Percentiles rank a stretch among this genome's conserved stretches.
phyloP scores from a whole-genome alignment of 2,329 filamentous ascomycete species.

The Purpureocillium lavendulum region DNA sequence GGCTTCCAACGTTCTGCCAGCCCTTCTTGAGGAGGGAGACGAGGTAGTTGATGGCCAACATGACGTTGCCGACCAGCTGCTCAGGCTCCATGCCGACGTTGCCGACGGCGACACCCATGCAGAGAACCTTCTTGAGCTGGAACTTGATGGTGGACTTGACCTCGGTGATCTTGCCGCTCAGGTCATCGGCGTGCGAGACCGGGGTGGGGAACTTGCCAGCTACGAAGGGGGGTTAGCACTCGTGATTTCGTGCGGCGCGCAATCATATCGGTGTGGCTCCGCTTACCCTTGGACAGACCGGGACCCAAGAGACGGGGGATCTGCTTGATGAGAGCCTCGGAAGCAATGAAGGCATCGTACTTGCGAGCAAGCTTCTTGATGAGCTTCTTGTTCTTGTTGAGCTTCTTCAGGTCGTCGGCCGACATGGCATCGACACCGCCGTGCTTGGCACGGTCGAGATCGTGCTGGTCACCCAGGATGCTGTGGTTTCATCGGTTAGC shows the following conservation, averaged over 20 bases:
- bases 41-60: conserved; percentile 99
- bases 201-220: conserved; percentile 99
- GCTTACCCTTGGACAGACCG: conserved; percentile 91
- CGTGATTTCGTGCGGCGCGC: too few species aligned
- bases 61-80: conserved; percentile 96
- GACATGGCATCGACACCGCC: conserved; percentile 98
- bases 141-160: conserved; percentile 99
- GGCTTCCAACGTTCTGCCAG: conserved; percentile 99
- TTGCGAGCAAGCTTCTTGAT: conserved; percentile 99
- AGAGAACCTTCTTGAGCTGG: conserved; percentile 99
- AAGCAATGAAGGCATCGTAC: conserved; percentile 99
- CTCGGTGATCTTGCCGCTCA: conserved; percentile 91
- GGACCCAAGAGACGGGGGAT: conserved; percentile 99
- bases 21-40: conserved; percentile 99
- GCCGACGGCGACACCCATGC: conserved; percentile 98
- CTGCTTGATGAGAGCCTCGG: conserved; percentile 97
- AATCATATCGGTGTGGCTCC: conserved; percentile 21
- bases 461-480: conserved; percentile 73
- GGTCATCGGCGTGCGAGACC: conserved; percentile 93
- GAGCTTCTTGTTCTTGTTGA: conserved; percentile 99
- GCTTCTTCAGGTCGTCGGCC: conserved; percentile 98
- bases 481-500: conserved; percentile 14
- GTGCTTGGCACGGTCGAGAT: conserved; percentile 99
- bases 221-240: conserved; percentile 31
- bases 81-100: conserved; percentile 97